Evolutionary conservation across 2,329 filamentous ascomycete genomes (phyloP), one percentile per base, ranked within the genome.

Genomic region (Cryoendolithus antarcticus): DNA sequence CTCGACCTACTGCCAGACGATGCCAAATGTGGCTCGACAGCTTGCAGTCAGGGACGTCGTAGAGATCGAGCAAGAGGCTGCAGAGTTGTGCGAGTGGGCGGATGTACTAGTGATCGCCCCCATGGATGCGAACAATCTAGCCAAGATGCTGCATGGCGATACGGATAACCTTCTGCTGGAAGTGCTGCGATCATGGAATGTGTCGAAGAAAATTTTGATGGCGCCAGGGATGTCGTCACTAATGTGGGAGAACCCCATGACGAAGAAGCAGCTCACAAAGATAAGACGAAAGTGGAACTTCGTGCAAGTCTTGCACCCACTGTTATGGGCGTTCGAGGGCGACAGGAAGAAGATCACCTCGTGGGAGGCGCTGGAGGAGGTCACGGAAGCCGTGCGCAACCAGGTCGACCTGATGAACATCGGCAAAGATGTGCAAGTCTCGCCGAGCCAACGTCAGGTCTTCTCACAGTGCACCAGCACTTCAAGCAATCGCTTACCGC

Each of bases 161-260:
- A 80, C 84, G 2, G 85, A 85, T 53, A 93, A 80, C 24, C 70
- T 93, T 39, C 69, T 93, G 6, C 70, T 93, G 38, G 82, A 89
- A 50, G 75, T 93, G 1, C 59, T 95, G 35, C 75, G 88, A 38
- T 82, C 83, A 40, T 95, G 88, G 88, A 80, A 93, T 51, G 77
- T 82, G 1, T 80, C 80, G 5, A 94, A 94, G 63, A 82, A 80
- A 50, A 82, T 93, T 24, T 64, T 94, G 35, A 65, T 95, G 41
- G 79, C 93, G 5, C 86, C 88, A 0, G 85, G 84, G 47, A 93
- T 95, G 86, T 89, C 83, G 28, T 77, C 76, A 1, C 73, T 82
- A 44, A 86, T 89, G 77, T 93, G 86, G 86, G 78, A 88, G 55
- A 86, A 91, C 52, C 85, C 86, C 2, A 79, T 88, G 63, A 93